Base-by-base conservation (phyloP, 345 rosid species). In the Lumnitzera racemosa region DNA sequence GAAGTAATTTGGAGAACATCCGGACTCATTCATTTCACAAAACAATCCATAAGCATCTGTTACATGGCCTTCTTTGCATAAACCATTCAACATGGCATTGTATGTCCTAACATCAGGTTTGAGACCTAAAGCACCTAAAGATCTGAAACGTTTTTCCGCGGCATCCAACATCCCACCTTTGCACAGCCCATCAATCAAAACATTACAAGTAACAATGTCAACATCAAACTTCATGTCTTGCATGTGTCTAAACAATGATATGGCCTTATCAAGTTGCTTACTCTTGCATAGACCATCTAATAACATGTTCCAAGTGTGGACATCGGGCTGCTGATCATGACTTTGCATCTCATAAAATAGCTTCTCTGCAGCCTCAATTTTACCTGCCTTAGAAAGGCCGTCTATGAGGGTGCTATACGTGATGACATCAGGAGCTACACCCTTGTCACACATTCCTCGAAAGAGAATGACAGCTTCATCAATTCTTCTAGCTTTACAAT, bases 211-310 rank as follows among this genome's bases (percentile, higher is more conserved):
- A 51, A 64, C 66, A 13, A 73, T 62, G 59, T 53, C 24, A 31
- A 66, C 63, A 49, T 59, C 64, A 4, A 64, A 49, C 46, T 36
- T 68, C 46, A 51, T 51, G 49, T 50, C 68, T 25, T 59, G 55
- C 24, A 65, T 23, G 12, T 52, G 47, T 10, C 17, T 51, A 46
- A 74, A 24, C 13, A 77, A 51, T 58, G 13, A 54, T 16, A 74
- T 2, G 1, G 81, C 75, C 5, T 51, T 25, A 17, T 66, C 67
- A 15, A 70, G 8, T 10, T 49, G 46, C 1, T 43, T 75, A 16
- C 46, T 61, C 58, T 62, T 63, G 53, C 71, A 74, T 24, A 69
- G 48, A 5, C 72, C 71, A 69, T 74, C 72, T n/a, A 71, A n/a
- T 36, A 71, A 25, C 13, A 41, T 36, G 2, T 0, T 2, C 13